Base-by-base conservation (phyloP, 768 basidiomycete genomes). In the Suillus placidus region DNA sequence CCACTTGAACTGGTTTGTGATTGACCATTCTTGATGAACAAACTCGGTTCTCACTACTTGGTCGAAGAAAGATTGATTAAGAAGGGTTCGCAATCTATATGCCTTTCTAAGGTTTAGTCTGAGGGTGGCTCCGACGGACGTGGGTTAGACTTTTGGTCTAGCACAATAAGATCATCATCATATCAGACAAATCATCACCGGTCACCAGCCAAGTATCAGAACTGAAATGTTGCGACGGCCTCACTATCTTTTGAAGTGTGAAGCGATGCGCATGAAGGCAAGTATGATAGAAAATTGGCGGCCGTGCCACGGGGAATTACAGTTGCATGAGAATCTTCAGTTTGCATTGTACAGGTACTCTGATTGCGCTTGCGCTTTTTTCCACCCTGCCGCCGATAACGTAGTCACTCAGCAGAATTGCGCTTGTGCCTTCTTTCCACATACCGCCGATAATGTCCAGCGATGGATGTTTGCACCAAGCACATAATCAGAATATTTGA, bases 311-410 rank as follows among this genome's bases (percentile, higher is more conserved):
- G 37, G 40, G 58, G 40, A 30, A 13, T 18, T 10, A 7, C 40
- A 30, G 14, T 26, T 12, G 18, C 58, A 42, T 60, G 58, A 60
- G 58, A 60, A 60, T 60, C 58, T 13, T 30, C 10, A 55, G 12
- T 55, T 42, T 43, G 38, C 40, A 58, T 54, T 26, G 38, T 58
- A 16, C 38, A 60, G 58, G 58, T 20, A 60, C 37, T 16, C 14
- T 32, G 58, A 60, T 60, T 60, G 40, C 30, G 54, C 54, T 55
- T 55, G 54, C 18, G 26, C 26, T 30, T 60, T 58, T 30, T 30
- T 42, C 58, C 58, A 60, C 58, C 58, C 58, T 60, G 40, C 18
- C 40, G 58, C 58, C 58, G 58, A 42, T 20, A 60, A 60, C 30
- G 58, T 60, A 60, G 40, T 42, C 26, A 26, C 13, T 58, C 38